phyloP scores from a whole-genome alignment of 768 basidiomycete species.

The Paxillus involutus region DNA sequence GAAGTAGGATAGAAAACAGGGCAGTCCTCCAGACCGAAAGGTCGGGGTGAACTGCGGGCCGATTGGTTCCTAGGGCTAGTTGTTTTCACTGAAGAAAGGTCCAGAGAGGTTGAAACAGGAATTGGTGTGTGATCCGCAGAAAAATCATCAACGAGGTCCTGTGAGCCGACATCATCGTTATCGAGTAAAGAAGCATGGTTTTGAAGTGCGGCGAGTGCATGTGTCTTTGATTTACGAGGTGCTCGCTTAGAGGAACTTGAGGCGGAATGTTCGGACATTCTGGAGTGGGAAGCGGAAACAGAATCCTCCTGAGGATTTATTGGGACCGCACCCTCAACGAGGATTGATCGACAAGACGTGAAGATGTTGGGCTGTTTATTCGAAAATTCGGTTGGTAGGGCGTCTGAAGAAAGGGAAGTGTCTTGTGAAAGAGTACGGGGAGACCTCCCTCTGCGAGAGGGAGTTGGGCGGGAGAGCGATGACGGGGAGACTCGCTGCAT shows the following conservation, averaged over 20 bases:
- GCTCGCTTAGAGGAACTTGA: conserved; percentile 59
- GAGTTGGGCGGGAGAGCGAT: conserved; percentile 53
- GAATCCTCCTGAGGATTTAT: conserved; percentile 51
- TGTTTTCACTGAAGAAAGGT: conserved; percentile 74
- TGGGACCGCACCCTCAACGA: conserved; percentile 71
- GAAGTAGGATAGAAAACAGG: conserved; percentile 84
- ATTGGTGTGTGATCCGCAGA: conserved; percentile 57
- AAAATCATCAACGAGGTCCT: conserved; percentile 46
- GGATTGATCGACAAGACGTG: conserved; percentile 72
- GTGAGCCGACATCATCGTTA: conserved; percentile 45
- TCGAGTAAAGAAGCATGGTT: conserved; percentile 57
- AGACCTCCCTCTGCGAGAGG: conserved; percentile 64
- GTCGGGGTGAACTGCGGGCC: conserved; percentile 48
- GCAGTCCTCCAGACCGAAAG: conserved; percentile 87
- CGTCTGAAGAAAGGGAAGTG: conserved; percentile 40
- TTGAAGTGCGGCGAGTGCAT: conserved; percentile 78
- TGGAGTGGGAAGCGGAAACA: conserved; percentile 32
- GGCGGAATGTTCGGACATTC: conserved; percentile 35
- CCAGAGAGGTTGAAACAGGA: conserved; percentile 58
- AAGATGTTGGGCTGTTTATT: conserved; percentile 48
- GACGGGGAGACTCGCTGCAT: conserved; percentile 50
- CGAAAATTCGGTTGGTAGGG: conserved; percentile 51
- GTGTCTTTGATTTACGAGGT: conserved; percentile 88
- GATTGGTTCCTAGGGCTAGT: conserved; percentile 45
- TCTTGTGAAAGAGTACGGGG: conserved; percentile 52